Evolutionary conservation across 495 filamentous ascomycete species (phyloP).

Genomic region (Aspergillus ostianus): DNA sequence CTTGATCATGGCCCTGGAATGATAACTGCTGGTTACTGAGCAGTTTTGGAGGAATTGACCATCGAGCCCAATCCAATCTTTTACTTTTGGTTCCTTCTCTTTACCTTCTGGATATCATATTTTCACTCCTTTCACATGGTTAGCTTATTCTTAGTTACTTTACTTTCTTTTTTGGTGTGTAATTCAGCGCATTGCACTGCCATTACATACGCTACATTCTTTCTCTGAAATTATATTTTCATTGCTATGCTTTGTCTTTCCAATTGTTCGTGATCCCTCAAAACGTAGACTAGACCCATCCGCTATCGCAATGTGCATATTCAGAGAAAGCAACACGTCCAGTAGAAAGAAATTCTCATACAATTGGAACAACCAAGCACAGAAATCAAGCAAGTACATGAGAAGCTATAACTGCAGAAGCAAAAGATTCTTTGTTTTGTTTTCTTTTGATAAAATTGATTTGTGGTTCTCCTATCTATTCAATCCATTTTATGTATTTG

Average conservation of each 20-base stretch:
- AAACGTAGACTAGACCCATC: not conserved
- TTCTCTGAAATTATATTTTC: not conserved
- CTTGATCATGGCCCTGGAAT: constrained; percentile 56
- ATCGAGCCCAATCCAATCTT: not conserved
- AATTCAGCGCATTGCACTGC: not conserved
- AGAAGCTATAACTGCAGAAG: no score
- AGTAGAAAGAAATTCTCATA: no score
- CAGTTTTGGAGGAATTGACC: not conserved
- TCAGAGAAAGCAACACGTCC: not conserved
- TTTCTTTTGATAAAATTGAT: not conserved
- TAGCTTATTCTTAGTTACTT: not conserved
- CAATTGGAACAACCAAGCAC: no score
- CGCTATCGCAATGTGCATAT: not conserved
- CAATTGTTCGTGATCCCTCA: not conserved
- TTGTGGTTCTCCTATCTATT: not conserved
- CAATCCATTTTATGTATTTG: not conserved
- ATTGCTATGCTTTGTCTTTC: not conserved
- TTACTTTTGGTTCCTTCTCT: not conserved
- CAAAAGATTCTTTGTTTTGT: not conserved
- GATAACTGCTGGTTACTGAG: constrained; percentile 31
- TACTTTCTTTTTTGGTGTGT: not conserved
- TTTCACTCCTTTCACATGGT: not conserved
- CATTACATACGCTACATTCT: not conserved
- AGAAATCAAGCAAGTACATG: no score
- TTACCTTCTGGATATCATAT: not conserved